phyloP scores from a whole-genome alignment of 2,329 filamentous ascomycete species.

The Aureobasidium sp. region DNA sequence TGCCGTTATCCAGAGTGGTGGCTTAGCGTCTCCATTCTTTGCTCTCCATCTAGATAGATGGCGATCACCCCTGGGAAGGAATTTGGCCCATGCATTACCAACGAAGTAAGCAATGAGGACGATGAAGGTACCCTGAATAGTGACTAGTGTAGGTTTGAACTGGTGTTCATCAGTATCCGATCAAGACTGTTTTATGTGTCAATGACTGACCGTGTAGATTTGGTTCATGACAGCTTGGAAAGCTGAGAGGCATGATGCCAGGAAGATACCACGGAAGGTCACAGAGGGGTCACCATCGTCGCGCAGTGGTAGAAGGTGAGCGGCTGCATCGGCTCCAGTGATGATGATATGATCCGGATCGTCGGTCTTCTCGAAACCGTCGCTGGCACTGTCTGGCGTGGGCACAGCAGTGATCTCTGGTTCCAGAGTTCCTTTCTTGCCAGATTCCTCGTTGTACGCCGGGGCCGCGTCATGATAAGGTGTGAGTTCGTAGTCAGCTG shows the following conservation, averaged over 20 bases:
- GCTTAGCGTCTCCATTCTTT: conserved; percentile 31
- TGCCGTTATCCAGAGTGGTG: conserved; percentile 34
- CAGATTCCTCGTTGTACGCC: not conserved
- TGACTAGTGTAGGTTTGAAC: conserved; percentile 7
- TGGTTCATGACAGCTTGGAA: conserved; percentile 49
- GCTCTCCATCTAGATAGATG: conserved; percentile 40
- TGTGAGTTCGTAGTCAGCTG: not conserved
- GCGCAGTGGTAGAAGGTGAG: conserved; percentile 40
- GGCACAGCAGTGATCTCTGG: not conserved
- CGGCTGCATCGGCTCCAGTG: conserved; percentile 43
- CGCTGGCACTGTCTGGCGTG: not conserved
- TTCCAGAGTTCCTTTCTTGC: not conserved
- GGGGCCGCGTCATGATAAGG: not conserved
- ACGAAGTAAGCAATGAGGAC: conserved; percentile 41
- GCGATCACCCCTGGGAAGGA: conserved; percentile 45
- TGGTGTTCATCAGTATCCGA: not conserved
- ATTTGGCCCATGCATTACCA: conserved; percentile 39
- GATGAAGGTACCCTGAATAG: conserved; percentile 12
- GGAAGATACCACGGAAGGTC: conserved; percentile 45
- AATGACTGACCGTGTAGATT: conserved; percentile 40
- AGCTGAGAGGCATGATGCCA: conserved; percentile 41
- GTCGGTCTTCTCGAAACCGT: not conserved
- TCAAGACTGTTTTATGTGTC: not conserved
- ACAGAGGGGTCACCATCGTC: conserved; percentile 44
- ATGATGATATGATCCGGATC: conserved; percentile 33